Evolutionary conservation across 495 filamentous ascomycete genomes (phyloP), one percentile per base, ranked within the genome.

Genomic region (Aspergillus wentii): DNA sequence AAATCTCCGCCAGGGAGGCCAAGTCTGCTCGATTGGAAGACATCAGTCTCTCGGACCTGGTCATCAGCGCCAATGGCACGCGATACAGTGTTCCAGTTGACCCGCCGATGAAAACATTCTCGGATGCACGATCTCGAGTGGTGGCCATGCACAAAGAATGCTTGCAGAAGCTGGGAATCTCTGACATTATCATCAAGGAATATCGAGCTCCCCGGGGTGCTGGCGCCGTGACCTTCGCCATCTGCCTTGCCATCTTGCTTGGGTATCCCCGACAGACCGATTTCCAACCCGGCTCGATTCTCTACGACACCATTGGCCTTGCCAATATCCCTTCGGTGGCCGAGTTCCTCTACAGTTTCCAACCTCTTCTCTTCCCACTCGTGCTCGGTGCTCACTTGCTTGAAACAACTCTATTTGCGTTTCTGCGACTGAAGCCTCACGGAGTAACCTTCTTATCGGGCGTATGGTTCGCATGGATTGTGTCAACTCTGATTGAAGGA

Each of bases 121-220:
- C 62, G 15, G 83, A 88, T 31, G 62, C 82, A 1, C 75, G 86
- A 21, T 54, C 71, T 28, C 74, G 80, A 23, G 59, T 87, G 19
- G 76, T 88, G 41, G 74, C 75, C 10, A 80, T 92, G 78, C 80
- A 85, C 56, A 54, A 72, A 30, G 73, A 78, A 3, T 73, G 77
- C 11, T 57, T 76, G 3, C 36, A 56, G 13, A 68, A 52, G 0
- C 70, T 88, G 1, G 69, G 71, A 8, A 61, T 74, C 30, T 78
- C 71, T 39, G 66, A 72, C 17, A 69, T 81, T 35, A 67, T 58
- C 0, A 64, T 86, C 30, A 79, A 63, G 27, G 60, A 68, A 35
- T 88, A 79, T 54, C 45, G 59, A 2, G 54, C 59, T 3, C 77
- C 80, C 3, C 57, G 47, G 1, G 55, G 62, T 7, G 23, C 60